These are phyloP conservation scores for Alternaria novae-zelandiae DNA, from an alignment of 2,329 filamentous ascomycete species.

Conservation along the genomic window DNA sequence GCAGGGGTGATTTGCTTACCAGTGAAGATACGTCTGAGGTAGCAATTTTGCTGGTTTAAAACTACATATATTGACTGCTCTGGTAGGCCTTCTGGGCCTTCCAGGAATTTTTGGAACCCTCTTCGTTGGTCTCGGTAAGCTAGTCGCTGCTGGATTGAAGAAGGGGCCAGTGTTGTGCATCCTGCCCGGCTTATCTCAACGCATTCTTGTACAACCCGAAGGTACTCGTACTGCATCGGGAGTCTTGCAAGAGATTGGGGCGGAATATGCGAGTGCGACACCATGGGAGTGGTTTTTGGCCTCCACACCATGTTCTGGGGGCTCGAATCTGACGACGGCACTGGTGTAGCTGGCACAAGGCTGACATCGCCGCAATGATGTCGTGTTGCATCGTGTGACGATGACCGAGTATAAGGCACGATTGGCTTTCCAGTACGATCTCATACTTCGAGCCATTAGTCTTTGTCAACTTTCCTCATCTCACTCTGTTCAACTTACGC, in stretches of 20 bases:
- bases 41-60: not conserved
- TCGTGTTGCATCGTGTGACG: not conserved
- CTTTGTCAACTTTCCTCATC: not conserved
- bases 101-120: not conserved
- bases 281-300: not conserved
- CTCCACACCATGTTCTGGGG: not conserved
- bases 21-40: not conserved
- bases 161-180: not conserved
- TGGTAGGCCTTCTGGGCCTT: not conserved
- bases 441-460: too few species aligned
- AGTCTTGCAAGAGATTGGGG: not conserved
- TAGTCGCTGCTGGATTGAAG: not conserved
- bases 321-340: not conserved
- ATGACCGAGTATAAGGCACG: not conserved
- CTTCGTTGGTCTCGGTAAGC: not conserved
- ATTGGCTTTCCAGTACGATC: too few species aligned
- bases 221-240: not conserved
- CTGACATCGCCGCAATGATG: not conserved
- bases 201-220: not conserved
- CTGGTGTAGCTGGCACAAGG: fast-evolving
- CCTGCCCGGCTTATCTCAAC: not conserved
- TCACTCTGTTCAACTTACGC: not conserved
- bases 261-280: not conserved
- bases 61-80: not conserved
- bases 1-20: not conserved